phyloP scores from a whole-genome alignment of 257 asterid genomes.

The Solanum peruvianum region DNA sequence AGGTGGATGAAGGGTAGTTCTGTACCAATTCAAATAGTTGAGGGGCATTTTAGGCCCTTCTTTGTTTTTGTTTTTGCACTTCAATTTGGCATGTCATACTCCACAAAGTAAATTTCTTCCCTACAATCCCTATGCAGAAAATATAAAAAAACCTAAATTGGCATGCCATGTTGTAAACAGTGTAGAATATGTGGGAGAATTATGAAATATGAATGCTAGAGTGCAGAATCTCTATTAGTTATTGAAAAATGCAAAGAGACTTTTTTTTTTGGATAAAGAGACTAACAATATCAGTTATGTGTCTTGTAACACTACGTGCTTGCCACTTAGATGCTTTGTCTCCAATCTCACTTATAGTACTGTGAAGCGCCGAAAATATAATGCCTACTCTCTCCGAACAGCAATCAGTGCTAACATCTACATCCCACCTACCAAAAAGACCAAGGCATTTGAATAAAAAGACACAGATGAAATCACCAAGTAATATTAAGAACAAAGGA shows the following conservation, averaged over 20 bases:
- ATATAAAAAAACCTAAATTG: neutral
- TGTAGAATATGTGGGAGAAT: neutral
- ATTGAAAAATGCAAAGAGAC: slow-evolving; percentile 5
- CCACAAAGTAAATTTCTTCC: neutral
- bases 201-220: neutral
- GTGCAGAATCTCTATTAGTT: neutral
- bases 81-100: neutral
- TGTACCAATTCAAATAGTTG: neutral
- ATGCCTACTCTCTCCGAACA: slow-evolving; percentile 55
- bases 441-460: neutral
- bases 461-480: neutral
- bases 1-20: neutral
- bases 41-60: neutral
- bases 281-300: slow-evolving; percentile 66
- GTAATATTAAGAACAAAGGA: neutral
- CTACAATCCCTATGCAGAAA: neutral
- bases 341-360: slow-evolving; percentile 56
- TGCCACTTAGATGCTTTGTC: slow-evolving; percentile 43
- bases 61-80: neutral
- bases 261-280: neutral
- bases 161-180: neutral
- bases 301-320: slow-evolving; percentile 40
- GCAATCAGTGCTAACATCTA: slow-evolving; percentile 30
- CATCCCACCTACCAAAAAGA: slow-evolving; percentile 59
- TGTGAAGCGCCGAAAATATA: slow-evolving; percentile 54